phyloP scores from a whole-genome alignment of 2,329 filamentous ascomycete species.

The Colletotrichum gloeosporioides region DNA sequence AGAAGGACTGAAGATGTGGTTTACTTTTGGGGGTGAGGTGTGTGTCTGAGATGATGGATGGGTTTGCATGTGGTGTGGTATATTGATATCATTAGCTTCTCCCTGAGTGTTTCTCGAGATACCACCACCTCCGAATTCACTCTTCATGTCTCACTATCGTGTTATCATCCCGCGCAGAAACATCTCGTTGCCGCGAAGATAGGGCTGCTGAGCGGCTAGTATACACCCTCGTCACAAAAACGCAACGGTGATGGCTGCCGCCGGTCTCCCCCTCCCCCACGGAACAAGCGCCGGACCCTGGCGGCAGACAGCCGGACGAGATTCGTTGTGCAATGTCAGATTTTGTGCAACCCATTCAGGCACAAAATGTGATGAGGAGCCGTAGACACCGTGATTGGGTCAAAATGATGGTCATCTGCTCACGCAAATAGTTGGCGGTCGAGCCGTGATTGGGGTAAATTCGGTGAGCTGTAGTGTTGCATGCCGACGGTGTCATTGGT shows the following conservation, averaged over 20 bases:
- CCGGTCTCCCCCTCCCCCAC: not conserved
- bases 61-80: not conserved
- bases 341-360: not conserved
- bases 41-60: not conserved
- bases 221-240: not conserved
- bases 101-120: not conserved
- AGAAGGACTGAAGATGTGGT: slow-evolving; percentile 31
- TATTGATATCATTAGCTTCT: not conserved
- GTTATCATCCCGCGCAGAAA: not conserved
- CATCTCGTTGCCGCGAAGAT: not conserved
- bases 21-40: not conserved
- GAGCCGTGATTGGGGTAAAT: not conserved
- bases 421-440: not conserved
- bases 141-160: not conserved
- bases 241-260: not conserved
- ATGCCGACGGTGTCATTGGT: not conserved
- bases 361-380: not conserved
- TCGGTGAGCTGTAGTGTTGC: not conserved
- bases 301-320: not conserved
- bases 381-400: not conserved
- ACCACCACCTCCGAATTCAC: not conserved
- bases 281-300: not conserved
- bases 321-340: slow-evolving; percentile 7
- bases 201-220: not conserved
- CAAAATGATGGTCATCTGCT: not conserved